Evolutionary conservation across 192 early-diverging fungal species (phyloP).

Genomic region (Podila clonocystis): DNA sequence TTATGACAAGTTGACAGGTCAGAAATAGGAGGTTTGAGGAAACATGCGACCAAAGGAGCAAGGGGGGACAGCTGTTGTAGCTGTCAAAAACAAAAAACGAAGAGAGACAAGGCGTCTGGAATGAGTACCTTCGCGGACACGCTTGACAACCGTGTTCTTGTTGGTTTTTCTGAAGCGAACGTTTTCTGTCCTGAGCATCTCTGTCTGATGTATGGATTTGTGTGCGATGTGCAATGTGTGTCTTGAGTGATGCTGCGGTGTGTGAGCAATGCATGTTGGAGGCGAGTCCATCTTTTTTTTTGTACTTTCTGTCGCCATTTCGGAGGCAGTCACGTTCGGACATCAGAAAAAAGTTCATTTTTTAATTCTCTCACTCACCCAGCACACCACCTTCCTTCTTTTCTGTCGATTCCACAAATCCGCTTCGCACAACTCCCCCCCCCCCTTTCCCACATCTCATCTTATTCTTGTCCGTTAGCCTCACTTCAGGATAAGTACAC

Average conservation of each 20-base stretch:
- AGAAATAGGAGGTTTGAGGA: not conserved
- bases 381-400: too few species aligned
- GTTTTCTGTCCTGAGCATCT: slow-evolving; percentile 39
- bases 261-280: not conserved
- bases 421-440: not conserved
- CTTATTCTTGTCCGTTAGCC: too few species aligned
- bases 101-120: not conserved
- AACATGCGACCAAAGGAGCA: not conserved
- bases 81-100: not conserved
- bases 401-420: not conserved
- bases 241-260: not conserved
- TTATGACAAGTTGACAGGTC: not conserved
- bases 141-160: slow-evolving; percentile 61
- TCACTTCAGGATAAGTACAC: too few species aligned
- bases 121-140: slow-evolving; percentile 61
- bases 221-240: not conserved
- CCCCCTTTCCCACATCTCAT: too few species aligned
- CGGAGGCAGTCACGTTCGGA: too few species aligned
- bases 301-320: too few species aligned
- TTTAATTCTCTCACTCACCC: not conserved
- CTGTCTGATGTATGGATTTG: not conserved
- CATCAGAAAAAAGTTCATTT: not conserved
- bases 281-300: too few species aligned
- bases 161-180: slow-evolving; percentile 60
- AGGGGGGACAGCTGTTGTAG: not conserved